Base-by-base conservation (phyloP, 768 basidiomycete genomes). In the Tricholoma flavovirens region DNA sequence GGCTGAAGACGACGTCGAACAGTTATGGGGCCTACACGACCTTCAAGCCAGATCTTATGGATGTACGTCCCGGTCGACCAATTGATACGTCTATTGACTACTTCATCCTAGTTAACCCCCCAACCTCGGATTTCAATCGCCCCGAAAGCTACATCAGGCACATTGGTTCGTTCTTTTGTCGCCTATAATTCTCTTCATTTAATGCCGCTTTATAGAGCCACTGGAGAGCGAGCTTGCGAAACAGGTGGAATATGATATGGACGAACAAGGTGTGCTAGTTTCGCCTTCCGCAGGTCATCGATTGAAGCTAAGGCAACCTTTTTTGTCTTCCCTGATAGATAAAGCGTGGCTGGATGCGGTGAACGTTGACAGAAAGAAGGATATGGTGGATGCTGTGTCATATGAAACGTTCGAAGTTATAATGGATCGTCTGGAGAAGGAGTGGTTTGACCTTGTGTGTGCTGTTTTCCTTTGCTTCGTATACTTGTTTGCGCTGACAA, bases 241-340 rank as follows among this genome's bases (percentile, higher is more conserved):
- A 36, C 93, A 96, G 62, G 96, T 99, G 21, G 97, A 98, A 70
- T 99, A 99, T 76, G 97, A 98, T 67, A 98, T 99, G 94, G 97
- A 98, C 66, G 97, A 98, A 67, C 95, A 98, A 83, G 95, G 93
- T 88, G 51, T 45, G 56, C 42, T 26, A 42, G 15, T 35, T 21
- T 5, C 4, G 52, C 6, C n/a, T 36, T 32, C 26, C 8, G 1
- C 26, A 10, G 9, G 15, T 53, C n/a, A 15, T 19, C 19, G 5
- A 36, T 36, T 54, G 15, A 43, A 36, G 49, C 43, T 5, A 26
- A n/a, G n/a, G n/a, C n/a, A n/a, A 35, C 17, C 38, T 26, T 17
- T 33, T 29, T 33, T 51, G 12, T 22, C 50, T 54, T 43, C 38
- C 14, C 55, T 60, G 56, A 36, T 64, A 95, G 95, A 98, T 73